Evolutionary conservation across 2,329 filamentous ascomycete species (phyloP), one percentile per base, ranked within the genome.

Genomic region (Ceratocystis variospora): DNA sequence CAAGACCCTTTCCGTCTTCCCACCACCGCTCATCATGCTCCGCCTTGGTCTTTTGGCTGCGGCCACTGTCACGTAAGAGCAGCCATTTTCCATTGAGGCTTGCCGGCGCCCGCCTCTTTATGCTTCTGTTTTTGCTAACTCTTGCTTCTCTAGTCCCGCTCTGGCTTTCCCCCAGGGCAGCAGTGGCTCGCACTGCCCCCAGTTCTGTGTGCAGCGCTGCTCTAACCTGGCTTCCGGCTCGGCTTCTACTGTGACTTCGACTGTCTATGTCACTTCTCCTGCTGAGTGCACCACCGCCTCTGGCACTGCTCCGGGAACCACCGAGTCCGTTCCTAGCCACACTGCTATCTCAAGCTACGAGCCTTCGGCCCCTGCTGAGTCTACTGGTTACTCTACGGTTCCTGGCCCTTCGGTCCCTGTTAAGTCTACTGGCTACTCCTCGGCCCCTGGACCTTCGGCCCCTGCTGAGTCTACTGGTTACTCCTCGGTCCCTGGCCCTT

Each of bases 181-280:
- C 17, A 25, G 62, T 17, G 55, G 37, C 31, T 66, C 61, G 5
- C 55, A 62, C 55, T 67, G 66, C 55, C 66, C 63, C 4, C 63
- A 64, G 57, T 59, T 65, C 57, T 67, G 66, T 48, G 62, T 67
- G 44, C 57, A 65, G 22, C 63, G 64, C 22, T 67, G 66, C 66
- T 65, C 66, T 48, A 48, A 50, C 41, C 8, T 67, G 50, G 65
- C 61, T 25, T 31, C 66, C 12, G 25, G 31, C 19, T 65, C 62
- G 45, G 55, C 33, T 15, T 59, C 55, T 6, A 67, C 66, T 25
- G 57, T 67, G 22, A 67, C 66, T 12, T 59, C 57, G 17, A 67
- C 66, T 31, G 53, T 67, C 33, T 67, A 65, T 28, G 22, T 67
- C 44, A 67, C 66, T 57, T 22, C 63, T 28, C 25, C 55, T 28